Evolutionary conservation across 2,329 filamentous ascomycete species (phyloP), one percentile per base, ranked within the genome.

Genomic region (Arthrobotrys pseudoclavata): DNA sequence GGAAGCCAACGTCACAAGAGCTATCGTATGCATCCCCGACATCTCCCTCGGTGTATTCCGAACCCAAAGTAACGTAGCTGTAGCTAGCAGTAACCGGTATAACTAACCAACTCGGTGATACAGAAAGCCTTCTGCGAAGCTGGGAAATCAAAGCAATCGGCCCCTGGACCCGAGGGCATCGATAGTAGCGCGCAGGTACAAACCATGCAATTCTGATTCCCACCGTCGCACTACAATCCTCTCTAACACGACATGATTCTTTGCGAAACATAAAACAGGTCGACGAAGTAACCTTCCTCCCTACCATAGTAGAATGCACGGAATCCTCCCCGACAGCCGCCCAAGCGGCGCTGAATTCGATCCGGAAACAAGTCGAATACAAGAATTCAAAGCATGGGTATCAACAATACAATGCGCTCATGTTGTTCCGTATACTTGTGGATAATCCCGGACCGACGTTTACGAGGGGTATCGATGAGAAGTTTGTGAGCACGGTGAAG

Each of bases 321-420:
- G 96, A 98, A 84, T 97, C 94, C 29, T 97, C 93, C 55, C 95
- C 96, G 7, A 86, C 87, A 55, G 96, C 96, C 4, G 94, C 95
- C 24, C 89, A 91, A 79, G 92, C 94, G 81, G 93, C 92, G 81
- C 93, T 94, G 61, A 86, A 89, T 80, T 87, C 91, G 80, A 93
- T 98, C 82, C 91, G 93, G 83, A 94, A 93, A 83, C 95, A 91
- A 83, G 86, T 99, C 76, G 87, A 89, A 81, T 91, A 90, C 80
- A 91, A 94, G 53, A 79, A 77, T 47, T 89, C 84, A 81, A 83
- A 84, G 26, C 86, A 86, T 53, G 86, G 92, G 9, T 90, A 92
- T 81, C 90, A 91, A 80, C 95, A 98, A 84, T 98, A 97, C 87
- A 97, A 98, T 85, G 91, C 93, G 79, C 90, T 98, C 82, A 98